Conservation (phyloP, 306 rosid species). For the Parietaria judaica region DNA sequence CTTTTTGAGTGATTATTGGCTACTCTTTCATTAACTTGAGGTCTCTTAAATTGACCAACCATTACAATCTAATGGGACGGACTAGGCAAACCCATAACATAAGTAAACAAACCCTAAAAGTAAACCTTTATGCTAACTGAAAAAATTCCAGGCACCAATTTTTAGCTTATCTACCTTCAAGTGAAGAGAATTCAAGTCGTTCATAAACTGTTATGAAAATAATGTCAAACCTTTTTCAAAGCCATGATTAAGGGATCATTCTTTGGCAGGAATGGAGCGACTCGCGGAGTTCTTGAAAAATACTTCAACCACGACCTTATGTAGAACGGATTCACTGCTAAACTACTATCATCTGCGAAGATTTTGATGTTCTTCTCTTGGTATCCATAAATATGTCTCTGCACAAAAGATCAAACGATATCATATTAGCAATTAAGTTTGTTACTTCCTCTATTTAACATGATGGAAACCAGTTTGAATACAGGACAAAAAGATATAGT, state of each 20-base stretch:
- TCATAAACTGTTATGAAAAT: neutral
- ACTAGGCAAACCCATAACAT: no score
- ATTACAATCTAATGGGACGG: no score
- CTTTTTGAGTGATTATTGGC: no score
- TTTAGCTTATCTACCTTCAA: neutral
- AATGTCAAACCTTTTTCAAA: constrained; percentile 61
- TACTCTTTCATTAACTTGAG: no score
- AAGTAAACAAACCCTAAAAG: no score
- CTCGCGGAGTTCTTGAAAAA: constrained; percentile 82
- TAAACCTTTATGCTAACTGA: no score
- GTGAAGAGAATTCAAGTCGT: neutral
- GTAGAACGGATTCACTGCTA: constrained; percentile 93
- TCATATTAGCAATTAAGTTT: constrained; percentile 4
- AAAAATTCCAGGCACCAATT: no score
- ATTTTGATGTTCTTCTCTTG: constrained; percentile 65
- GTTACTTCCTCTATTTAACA: no score
- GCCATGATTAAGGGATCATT: constrained; percentile 71
- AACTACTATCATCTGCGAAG: constrained; percentile 72
- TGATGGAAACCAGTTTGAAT: neutral
- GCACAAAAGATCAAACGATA: constrained; percentile 27
- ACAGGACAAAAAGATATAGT: no score
- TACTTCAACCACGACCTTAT: constrained; percentile 76
- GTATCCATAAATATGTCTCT: constrained; percentile 90
- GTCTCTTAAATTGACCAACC: no score
- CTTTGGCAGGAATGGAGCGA: constrained; percentile 87